Evolutionary conservation across 495 filamentous ascomycete species (phyloP), one percentile per base, ranked within the genome.

Genomic region (Hyphodiscus hymeniophilus): DNA sequence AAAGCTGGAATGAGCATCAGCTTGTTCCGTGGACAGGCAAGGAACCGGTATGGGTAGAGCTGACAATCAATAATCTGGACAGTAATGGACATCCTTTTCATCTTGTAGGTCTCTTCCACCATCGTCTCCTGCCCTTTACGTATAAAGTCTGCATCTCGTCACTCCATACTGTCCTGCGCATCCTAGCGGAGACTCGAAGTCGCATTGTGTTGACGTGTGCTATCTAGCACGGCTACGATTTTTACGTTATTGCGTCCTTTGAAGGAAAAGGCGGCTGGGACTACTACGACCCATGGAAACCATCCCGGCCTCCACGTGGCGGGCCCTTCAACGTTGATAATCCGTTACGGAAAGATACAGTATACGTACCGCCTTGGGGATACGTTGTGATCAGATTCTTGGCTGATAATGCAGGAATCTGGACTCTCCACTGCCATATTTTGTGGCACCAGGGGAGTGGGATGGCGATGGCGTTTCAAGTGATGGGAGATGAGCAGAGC

Each of bases 391-490:
- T 84, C 35, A 71, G 79, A 36, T 80, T 82, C 51, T 61, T 59
- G 22, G 77, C 78, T 0, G 59, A 74, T 47, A 94, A 95, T 60
- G 22, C 2, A 13, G 45, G 45, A 1, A 48, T 48, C 17, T 48
- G 45, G 45, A 8, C 22, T 2, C 32, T 48, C 59, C 87, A 91
- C 60, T 91, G 87, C 66, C 85, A 88, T 64, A 71, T 89, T 20
- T 81, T 87, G 67, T 89, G 83, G 83, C 86, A 90, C 56, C 74
- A 87, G 33, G 79, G 75, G 51, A 77, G 76, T 57, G 87, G 87
- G 16, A 70, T 92, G 17, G 76, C 76, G 2, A 81, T 78, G 12
- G 84, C 77, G 7, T 66, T 91, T 28, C 47, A 50, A 1, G 42
- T 55, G 30, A 42, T 46, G 2, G 32, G 38, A 1, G 23, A 35